Evolutionary conservation across 352 stramenopile genomes (phyloP).

Genomic region (Phytopythium cucurbitacearum): DNA sequence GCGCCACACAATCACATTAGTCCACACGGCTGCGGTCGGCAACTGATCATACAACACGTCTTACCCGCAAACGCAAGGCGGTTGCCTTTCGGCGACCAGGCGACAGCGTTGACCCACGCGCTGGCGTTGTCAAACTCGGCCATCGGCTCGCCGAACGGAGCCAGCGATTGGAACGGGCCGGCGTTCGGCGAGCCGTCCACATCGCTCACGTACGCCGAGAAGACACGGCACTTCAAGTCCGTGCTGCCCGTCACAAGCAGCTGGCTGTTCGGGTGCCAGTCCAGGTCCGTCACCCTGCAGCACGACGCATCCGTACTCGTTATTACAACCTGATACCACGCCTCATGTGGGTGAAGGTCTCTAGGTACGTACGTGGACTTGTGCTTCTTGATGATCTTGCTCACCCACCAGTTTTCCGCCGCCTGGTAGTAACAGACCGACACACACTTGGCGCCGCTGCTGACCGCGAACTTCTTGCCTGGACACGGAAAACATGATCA

Average conservation of each 20-base stretch:
- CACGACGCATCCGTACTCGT: too few relatives aligned
- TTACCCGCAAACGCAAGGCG: slow-evolving; percentile 81
- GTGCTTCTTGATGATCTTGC: slow-evolving; percentile 96
- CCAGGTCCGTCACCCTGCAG: slow-evolving; percentile 77
- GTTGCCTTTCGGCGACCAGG: slow-evolving; percentile 89
- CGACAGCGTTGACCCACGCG: slow-evolving; percentile 90
- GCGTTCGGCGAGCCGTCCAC: slow-evolving; percentile 72
- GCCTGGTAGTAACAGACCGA: slow-evolving; percentile 92
- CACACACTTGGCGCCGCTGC: slow-evolving; percentile 90
- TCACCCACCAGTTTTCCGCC: slow-evolving; percentile 94
- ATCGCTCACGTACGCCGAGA: slow-evolving; percentile 84
- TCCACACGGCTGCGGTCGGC: background rate
- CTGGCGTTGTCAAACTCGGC: slow-evolving; percentile 86
- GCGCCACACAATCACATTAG: background rate
- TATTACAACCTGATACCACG: too few relatives aligned
- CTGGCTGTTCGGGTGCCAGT: slow-evolving; percentile 92
- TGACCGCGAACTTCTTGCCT: slow-evolving; percentile 93
- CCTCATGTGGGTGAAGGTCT: too few relatives aligned
- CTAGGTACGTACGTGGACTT: slow-evolving; percentile 88
- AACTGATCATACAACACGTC: background rate
- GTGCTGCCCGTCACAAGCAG: slow-evolving; percentile 89
- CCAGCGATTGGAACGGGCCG: slow-evolving; percentile 68
- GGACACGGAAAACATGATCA: slow-evolving; percentile 4
- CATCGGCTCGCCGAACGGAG: slow-evolving; percentile 76
- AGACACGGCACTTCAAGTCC: slow-evolving; percentile 93